Evolutionary conservation across 371 early-diverging fungal species (phyloP), one percentile per base, ranked within the genome.

Genomic region (Mucor plumbeus): DNA sequence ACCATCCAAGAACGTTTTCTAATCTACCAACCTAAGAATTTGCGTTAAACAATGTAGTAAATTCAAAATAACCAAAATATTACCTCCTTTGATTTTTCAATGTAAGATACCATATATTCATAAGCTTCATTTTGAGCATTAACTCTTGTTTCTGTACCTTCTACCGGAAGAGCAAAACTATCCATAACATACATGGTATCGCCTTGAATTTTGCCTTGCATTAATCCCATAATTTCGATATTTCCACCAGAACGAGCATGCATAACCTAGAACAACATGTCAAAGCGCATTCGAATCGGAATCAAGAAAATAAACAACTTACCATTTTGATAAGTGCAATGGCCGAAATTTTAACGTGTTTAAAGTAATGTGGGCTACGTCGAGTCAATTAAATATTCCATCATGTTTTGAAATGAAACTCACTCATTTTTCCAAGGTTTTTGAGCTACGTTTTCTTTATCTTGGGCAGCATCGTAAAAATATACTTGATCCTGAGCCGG

Each of bases 101-200:
- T 87, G 67, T 96, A 97, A 50, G 93, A 84, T 33, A 97, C 95
- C 97, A 98, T 97, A 74, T 98, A 99, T 75, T 98, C 99, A 81
- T 97, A 93, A 13, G 93, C 97, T 72, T 97, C 94, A 36, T 83
- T 87, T 59, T 92, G 92, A 0, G 99, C 98, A 77, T 94, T 98
- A n/a, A 98, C 99, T 58, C 98, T 85, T n/a, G 99, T 99, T 76
- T 99, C 99, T 0, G 98, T 99, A 15, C 98, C 98, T 76, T 99
- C 98, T 8, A 99, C 99, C 0, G 99, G 99, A 58, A 99, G 84
- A 26, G 96, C 97, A 85, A 97, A 98, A 4, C 95, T 92, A 73
- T 99, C 99, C 91, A 97, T 92, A 48, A 99, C 90, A 68, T 95
- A 81, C 91, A 99, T 94, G 0, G 93, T 93, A 68, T 92, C 89